Evolutionary conservation across 2,329 filamentous ascomycete genomes (phyloP), one percentile per base, ranked within the genome.

Genomic region (Colletotrichum viniferum): DNA sequence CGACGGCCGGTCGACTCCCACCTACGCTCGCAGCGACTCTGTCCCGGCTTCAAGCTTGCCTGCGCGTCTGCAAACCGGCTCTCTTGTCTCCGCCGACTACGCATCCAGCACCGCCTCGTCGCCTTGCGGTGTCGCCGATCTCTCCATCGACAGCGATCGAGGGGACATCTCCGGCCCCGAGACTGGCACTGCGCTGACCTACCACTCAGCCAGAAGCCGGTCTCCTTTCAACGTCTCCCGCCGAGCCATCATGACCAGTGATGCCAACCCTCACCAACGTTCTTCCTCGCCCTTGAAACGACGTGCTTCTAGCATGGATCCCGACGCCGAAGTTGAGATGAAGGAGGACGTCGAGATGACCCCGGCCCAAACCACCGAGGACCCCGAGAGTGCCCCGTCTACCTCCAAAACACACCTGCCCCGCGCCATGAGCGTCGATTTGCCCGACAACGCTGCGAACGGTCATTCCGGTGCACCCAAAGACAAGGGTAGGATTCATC

Each of bases 211-310:
- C 73, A 86, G 88, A 81, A 88, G 86, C 82, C 87, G 87, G 81
- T 91, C 90, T 72, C 89, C 91, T 43, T 86, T 88, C 78, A 86
- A 87, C 77, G 83, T 87, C 65, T 85, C 88, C 43, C 87, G 87
- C 79, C 87, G 89, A 77, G 88, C 86, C 78, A 88, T 92, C 74
- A 92, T 92, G 89, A 90, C 90, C 77, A 91, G 89, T 78, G 89
- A 90, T 82, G 86, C 88, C 78, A 90, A 92, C 77, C 81, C 87
- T 28, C 87, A 89, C 74, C 89, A 92, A 60, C 88, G 92, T 79
- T 92, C 92, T 24, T 92, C 91, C 32, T 93, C 92, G 24, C 92
- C 92, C 9, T 83, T 93, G 72, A 93, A 93, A 84, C 88, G 92
- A 80, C 88, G 89, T 77, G 91, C 91, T 43, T 92, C 90, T 74